Conservation (phyloP, 148 eudicot species). For the Camellia japonica region DNA sequence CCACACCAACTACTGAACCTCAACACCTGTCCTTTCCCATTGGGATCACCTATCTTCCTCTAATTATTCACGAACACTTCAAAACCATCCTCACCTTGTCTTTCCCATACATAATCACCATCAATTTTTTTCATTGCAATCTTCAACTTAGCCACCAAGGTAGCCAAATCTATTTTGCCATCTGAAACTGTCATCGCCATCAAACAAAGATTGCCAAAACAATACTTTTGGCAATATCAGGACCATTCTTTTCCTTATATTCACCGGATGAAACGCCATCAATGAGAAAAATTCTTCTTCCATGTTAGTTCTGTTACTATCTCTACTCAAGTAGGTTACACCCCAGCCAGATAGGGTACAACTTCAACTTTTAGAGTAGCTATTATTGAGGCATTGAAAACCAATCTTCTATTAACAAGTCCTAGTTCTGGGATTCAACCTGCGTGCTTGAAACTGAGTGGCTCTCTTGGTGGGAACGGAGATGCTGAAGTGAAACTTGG, state of each 20-base stretch:
- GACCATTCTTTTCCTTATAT: constrained; percentile 29
- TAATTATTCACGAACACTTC: constrained; percentile 1
- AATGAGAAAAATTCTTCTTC: constrained; percentile 21
- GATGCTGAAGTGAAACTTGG: constrained; percentile 29
- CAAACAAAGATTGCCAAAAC: constrained; percentile 29
- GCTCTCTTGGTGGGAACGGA: constrained; percentile 25
- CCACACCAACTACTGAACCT: too few species aligned
- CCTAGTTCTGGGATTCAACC: neutral
- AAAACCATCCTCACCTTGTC: constrained; percentile 18
- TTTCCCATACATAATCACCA: neutral
- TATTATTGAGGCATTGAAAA: constrained; percentile 16
- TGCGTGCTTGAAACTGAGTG: constrained; percentile 13
- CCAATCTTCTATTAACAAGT: constrained; percentile 21
- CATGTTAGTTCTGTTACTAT: constrained; percentile 33
- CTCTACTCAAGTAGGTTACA: constrained; percentile 32
- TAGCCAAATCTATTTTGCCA: constrained; percentile 9
- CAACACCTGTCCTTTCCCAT: neutral
- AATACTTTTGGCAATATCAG: constrained; percentile 21
- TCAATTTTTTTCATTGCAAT: constrained; percentile 17
- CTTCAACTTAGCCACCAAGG: constrained; percentile 22
- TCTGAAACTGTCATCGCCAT: constrained; percentile 9
- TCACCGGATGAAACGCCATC: constrained; percentile 25
- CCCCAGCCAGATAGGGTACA: neutral
- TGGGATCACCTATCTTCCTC: neutral
- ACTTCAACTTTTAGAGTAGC: constrained; percentile 19